Evolutionary conservation across 1,139 yeast species (phyloP), one percentile per base, ranked within the genome.

Genomic region (Suhomyces coccinellae): DNA sequence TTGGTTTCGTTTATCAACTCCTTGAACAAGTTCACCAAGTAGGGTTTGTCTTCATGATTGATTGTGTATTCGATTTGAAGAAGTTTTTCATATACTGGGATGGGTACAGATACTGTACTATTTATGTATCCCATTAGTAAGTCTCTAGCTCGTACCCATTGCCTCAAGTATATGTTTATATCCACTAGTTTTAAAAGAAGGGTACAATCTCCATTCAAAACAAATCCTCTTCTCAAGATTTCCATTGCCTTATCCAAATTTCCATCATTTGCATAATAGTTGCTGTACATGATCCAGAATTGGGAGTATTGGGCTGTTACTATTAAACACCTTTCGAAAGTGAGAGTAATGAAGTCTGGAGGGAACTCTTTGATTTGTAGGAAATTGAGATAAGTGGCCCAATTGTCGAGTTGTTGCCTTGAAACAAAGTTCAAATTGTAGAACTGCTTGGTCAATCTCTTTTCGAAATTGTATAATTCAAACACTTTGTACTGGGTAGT

Each of bases 391-490:
- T 87, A 88, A 28, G 65, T 62, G 10, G 71, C 63, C 96, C 96
- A 88, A 17, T 66, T 67, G 5, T 67, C 71, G 20, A 82, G 53
- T 48, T 85, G 83, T 42, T 73, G 71, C 39, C 62, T 65, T 6
- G 77, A 67, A 15, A 68, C 42, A 29, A 66, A 65, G 17, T 65
- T 61, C 2, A 80, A 77, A 42, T 75, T 74, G 53, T 67, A 82
- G 55, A 72, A 82, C 8, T 78, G 82, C n/a, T 77, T 61, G 15
- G 67, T 60, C n/a, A 87, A 62, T 12, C 67, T 65, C 47, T 77
- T 71, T 58, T 89, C 97, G 60, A 63, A 86, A 6, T 70, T 65
- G 71, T 82, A 87, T n/a, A 85, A 56, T 51, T 81, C 83, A 56
- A 72, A 82, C 0, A 80, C 76, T 40, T 77, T 77, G 51, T 71